Evolutionary conservation across 306 rosid genomes (phyloP).

Genomic region (Lathyrus aphaca): DNA sequence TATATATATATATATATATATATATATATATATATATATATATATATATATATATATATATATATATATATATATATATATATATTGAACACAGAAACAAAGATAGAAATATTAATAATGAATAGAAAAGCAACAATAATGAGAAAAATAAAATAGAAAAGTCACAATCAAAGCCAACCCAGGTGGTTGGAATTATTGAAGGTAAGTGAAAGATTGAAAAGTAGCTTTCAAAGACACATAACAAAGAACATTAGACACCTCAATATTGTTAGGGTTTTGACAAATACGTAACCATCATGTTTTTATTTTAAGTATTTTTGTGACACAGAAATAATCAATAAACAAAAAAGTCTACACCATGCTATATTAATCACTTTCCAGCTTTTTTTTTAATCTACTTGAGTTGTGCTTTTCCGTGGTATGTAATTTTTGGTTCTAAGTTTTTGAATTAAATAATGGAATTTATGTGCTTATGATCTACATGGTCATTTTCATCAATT

Average conservation of each 20-base stretch:
- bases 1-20: too few species aligned
- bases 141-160: conserved; percentile 19
- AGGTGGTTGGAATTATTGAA: conserved; percentile 63
- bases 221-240: conserved; percentile 60
- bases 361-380: conserved; percentile 33
- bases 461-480: conserved; percentile 40
- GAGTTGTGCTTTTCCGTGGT: conserved; percentile 47
- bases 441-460: conserved; percentile 42
- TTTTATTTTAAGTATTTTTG: conserved; percentile 41
- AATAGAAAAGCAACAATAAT: conserved; percentile 17
- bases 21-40: too few species aligned
- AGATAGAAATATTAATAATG: conserved; percentile 13
- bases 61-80: too few species aligned
- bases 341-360: conserved; percentile 31
- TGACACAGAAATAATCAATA: conserved; percentile 46
- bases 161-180: conserved; percentile 60
- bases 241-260: conserved; percentile 31
- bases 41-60: too few species aligned
- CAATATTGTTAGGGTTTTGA: conserved; percentile 33
- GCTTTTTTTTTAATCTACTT: conserved; percentile 39
- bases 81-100: conserved; percentile 9
- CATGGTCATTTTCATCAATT: conserved; percentile 57
- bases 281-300: conserved; percentile 49
- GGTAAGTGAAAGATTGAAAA: conserved; percentile 51
- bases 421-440: conserved; percentile 52